Percentiles rank a stretch among this genome's conserved stretches.
These are phyloP conservation scores for Nicotiana otophora DNA, from an alignment of 257 asterid genomes.

Conservation along the genomic window DNA sequence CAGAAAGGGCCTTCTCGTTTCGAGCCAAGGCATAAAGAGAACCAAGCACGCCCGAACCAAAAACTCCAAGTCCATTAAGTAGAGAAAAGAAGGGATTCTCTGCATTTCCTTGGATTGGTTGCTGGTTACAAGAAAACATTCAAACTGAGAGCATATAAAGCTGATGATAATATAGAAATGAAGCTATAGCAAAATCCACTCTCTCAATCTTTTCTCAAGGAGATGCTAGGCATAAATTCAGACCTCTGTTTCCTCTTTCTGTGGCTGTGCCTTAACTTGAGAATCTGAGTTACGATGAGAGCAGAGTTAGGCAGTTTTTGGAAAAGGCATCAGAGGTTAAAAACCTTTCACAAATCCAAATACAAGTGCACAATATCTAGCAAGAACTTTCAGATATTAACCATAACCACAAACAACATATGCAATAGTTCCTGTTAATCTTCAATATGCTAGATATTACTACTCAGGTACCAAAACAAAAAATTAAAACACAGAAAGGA, in stretches of 20 bases:
- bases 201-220: constrained; percentile 15
- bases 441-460: not conserved
- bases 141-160: constrained; percentile 19
- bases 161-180: constrained; percentile 15
- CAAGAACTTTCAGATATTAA: not conserved
- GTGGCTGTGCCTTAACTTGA: constrained; percentile 26
- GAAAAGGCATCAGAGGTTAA: constrained; percentile 5
- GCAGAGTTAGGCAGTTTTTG: constrained; percentile 8
- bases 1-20: constrained; percentile 48
- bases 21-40: constrained; percentile 49
- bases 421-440: not conserved
- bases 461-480: not conserved
- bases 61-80: constrained; percentile 53
- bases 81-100: constrained; percentile 42
- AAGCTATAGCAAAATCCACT: constrained; percentile 4
- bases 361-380: not conserved
- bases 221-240: constrained; percentile 31
- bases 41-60: constrained; percentile 63
- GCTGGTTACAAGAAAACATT: constrained; percentile 32
- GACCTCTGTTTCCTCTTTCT: constrained; percentile 49
- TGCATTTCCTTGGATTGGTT: constrained; percentile 33
- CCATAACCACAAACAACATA: constrained; percentile 6
- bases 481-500: not conserved
- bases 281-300: constrained; percentile 40
- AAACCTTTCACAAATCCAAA: not conserved